These are phyloP conservation scores for Usnea hakonensis DNA, from an alignment of 495 filamentous ascomycete genomes.

Conservation along the genomic window DNA sequence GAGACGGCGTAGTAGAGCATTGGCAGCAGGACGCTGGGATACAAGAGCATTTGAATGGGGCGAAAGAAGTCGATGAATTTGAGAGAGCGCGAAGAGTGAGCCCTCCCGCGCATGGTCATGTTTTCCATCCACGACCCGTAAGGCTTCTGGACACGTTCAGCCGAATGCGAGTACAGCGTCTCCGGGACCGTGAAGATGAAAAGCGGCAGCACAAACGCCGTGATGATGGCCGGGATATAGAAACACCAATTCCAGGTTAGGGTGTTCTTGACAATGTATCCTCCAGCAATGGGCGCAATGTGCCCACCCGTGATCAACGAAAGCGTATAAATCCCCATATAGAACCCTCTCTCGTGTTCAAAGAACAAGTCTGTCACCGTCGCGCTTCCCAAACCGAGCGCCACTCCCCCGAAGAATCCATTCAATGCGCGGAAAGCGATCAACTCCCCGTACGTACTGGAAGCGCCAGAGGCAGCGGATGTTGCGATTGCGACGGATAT, in stretches of 20 bases:
- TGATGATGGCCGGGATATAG: conserved; percentile 25
- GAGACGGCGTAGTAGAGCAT: conserved; percentile 23
- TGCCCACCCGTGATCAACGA: conserved; percentile 26
- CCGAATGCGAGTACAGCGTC: conserved; percentile 25
- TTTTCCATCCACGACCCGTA: conserved; percentile 20
- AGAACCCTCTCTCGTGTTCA: conserved; percentile 34
- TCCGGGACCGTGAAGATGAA: conserved; percentile 29
- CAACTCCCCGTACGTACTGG: conserved; percentile 27
- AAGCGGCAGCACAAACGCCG: conserved; percentile 17
- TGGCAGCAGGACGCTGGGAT: conserved; percentile 25
- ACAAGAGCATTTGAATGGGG: conserved; percentile 27
- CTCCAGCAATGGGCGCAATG: conserved; percentile 26
- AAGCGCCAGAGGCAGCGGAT: conserved; percentile 29
- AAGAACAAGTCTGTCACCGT: conserved; percentile 39
- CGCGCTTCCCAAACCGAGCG: conserved; percentile 32
- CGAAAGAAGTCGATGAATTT: conserved; percentile 22
- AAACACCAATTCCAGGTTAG: conserved; percentile 28
- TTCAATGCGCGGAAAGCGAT: conserved; percentile 32
- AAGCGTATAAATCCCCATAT: conserved; percentile 27
- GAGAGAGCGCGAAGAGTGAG: conserved; percentile 19
- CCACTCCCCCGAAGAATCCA: conserved; percentile 32
- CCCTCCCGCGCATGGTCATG: conserved; percentile 22
- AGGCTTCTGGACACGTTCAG: conserved; percentile 14
- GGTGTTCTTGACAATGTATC: conserved; percentile 21
- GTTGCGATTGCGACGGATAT: conserved; percentile 30